phyloP scores from a whole-genome alignment of 2,329 filamentous ascomycete genomes.

The Sporothrix curviconia region DNA sequence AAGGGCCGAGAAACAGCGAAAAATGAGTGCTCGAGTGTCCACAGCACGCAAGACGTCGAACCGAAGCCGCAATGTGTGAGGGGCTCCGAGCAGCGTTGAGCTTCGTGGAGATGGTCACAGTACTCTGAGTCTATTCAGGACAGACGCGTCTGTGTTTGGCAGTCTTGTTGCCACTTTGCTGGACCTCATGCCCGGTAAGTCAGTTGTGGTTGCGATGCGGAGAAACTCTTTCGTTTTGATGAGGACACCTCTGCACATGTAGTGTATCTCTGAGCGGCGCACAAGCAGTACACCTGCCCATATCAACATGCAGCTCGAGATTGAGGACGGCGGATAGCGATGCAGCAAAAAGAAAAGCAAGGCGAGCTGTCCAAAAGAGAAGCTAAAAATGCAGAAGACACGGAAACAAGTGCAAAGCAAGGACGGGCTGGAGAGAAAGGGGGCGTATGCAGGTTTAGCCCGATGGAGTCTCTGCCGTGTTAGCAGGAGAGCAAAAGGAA shows the following conservation, averaged over 20 bases:
- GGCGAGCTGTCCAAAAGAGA: neutral
- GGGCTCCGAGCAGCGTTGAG: too few relatives aligned
- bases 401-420: neutral
- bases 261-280: neutral
- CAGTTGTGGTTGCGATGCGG: neutral
- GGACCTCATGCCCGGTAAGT: too few relatives aligned
- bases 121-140: too few relatives aligned
- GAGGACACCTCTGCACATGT: neutral
- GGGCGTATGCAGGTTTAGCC: neutral
- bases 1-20: neutral
- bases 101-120: too few relatives aligned
- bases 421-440: neutral
- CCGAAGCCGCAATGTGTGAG: too few relatives aligned
- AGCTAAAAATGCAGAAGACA: conserved; percentile 1
- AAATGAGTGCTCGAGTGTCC: conserved; percentile 1
- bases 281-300: conserved; percentile 12
- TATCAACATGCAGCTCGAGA: neutral
- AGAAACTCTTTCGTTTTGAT: neutral
- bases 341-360: neutral
- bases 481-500: too few relatives aligned
- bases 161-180: too few relatives aligned
- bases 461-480: conserved; percentile 2
- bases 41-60: too few relatives aligned
- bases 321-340: neutral
- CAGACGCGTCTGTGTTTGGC: too few relatives aligned